Percentiles rank a stretch among this genome's conserved stretches.
Conservation (phyloP, 129 eudicot genomes). For the Escallonia rubra region DNA sequence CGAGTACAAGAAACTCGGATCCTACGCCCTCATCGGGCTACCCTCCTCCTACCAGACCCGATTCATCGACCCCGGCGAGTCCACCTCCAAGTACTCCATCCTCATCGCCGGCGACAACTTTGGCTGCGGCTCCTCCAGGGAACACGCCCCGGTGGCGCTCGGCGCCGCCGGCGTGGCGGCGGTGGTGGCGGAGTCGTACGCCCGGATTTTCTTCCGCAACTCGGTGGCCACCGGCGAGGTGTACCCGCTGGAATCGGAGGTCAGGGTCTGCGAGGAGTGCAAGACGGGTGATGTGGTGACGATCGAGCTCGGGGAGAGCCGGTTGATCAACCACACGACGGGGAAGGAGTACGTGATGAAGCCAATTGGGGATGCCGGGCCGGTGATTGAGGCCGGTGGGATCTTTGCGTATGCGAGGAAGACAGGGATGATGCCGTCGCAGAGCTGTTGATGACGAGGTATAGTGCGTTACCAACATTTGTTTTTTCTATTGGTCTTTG, state of each 20-base stretch:
- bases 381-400: slow-evolving; percentile 97
- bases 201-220: slow-evolving; percentile 89
- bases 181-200: slow-evolving; percentile 93
- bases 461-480: too few species aligned
- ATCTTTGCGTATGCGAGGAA: slow-evolving; percentile 89
- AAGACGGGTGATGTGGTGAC: slow-evolving; percentile 82
- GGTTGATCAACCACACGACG: slow-evolving; percentile 78
- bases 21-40: slow-evolving; percentile 77
- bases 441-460: slow-evolving; percentile 12
- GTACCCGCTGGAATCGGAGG: slow-evolving; percentile 84
- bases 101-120: slow-evolving; percentile 84
- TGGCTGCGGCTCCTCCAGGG: slow-evolving; percentile 95
- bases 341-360: slow-evolving; percentile 82
- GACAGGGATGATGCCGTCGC: slow-evolving; percentile 82
- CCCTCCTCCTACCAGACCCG: slow-evolving; percentile 61
- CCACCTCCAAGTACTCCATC: slow-evolving; percentile 55
- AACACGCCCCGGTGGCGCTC: slow-evolving; percentile 94
- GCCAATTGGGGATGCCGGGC: slow-evolving; percentile 98
- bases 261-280: slow-evolving; percentile 88
- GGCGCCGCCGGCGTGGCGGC: slow-evolving; percentile 87
- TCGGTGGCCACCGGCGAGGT: slow-evolving; percentile 94
- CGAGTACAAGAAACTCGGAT: slow-evolving; percentile 88
- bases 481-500: too few species aligned
- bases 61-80: slow-evolving; percentile 43
- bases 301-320: slow-evolving; percentile 58